A percentile compares a stretch with the other conserved stretches of the same genome.
Conservation (phyloP, 306 rosid species). For the Cajanus cajan region DNA sequence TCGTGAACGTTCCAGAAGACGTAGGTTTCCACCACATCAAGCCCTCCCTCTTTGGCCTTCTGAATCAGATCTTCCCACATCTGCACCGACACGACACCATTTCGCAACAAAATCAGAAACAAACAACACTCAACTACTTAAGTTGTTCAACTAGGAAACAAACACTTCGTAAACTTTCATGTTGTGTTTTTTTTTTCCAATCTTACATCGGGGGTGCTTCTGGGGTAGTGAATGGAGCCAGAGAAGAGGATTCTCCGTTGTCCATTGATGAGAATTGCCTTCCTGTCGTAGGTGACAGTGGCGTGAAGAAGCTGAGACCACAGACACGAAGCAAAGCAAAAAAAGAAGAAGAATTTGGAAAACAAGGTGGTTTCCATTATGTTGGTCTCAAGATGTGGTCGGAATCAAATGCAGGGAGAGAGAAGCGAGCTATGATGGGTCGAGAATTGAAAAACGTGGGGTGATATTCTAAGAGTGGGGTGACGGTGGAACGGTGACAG, state of each 20-base stretch:
- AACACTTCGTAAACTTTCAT: neutral
- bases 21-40: conserved; percentile 81
- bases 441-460: neutral
- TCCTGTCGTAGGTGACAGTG: conserved; percentile 74
- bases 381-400: neutral
- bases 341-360: conserved; percentile 46
- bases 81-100: conserved; percentile 39
- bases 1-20: conserved; percentile 89
- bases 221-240: conserved; percentile 95
- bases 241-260: conserved; percentile 88
- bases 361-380: conserved; percentile 64
- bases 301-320: conserved; percentile 47
- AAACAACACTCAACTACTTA: no score
- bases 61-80: conserved; percentile 89
- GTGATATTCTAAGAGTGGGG: neutral
- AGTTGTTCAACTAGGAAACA: no score
- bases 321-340: conserved; percentile 43
- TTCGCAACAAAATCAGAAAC: neutral
- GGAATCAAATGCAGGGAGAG: neutral
- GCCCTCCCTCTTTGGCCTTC: conserved; percentile 84
- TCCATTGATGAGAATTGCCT: conserved; percentile 83
- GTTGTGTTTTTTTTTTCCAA: neutral
- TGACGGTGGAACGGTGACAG: conserved; percentile 8
- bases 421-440: neutral
- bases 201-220: conserved; percentile 93